Evolutionary conservation across 352 stramenopile species (phyloP).

Genomic region (Globisporangium spinosum): DNA sequence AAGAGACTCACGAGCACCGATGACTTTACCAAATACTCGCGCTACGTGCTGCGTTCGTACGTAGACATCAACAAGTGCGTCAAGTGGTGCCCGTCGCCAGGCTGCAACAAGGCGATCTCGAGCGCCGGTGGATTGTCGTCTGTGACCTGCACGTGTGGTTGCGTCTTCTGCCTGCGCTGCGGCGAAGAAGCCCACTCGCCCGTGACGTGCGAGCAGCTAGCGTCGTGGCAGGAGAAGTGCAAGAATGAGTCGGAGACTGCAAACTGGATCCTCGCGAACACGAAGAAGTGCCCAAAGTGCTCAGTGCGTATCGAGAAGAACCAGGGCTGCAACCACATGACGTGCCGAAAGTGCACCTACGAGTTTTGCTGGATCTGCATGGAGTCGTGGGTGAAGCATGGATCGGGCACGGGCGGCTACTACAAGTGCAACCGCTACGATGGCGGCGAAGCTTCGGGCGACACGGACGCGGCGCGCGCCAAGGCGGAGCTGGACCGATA

Average conservation of each 20-base stretch:
- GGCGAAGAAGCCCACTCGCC: slow-evolving; percentile 96
- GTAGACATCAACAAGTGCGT: slow-evolving; percentile 97
- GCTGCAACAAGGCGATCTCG: slow-evolving; percentile 94
- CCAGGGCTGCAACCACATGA: slow-evolving; percentile 99
- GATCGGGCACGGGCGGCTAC: slow-evolving; percentile 95
- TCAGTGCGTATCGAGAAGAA: slow-evolving; percentile 99
- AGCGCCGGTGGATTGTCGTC: slow-evolving; percentile 75
- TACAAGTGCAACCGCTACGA: slow-evolving; percentile 99
- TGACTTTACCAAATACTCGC: slow-evolving; percentile 88
- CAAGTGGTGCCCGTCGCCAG: slow-evolving; percentile 95
- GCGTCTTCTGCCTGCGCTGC: slow-evolving; percentile 91
- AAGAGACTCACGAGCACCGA: slow-evolving; percentile 57
- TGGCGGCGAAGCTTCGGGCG: slow-evolving; percentile 34
- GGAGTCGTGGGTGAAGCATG: slow-evolving; percentile 95
- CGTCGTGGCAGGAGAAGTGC: slow-evolving; percentile 96
- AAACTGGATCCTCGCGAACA: slow-evolving; percentile 99
- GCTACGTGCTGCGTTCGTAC: slow-evolving; percentile 94
- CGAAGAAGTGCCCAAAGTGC: slow-evolving; percentile 99
- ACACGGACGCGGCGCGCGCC: slow-evolving; percentile 89
- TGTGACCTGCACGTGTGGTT: slow-evolving; percentile 82
- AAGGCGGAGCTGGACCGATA: slow-evolving; percentile 98
- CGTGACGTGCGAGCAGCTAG: slow-evolving; percentile 90
- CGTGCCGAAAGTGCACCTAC: slow-evolving; percentile 88
- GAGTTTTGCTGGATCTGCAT: slow-evolving; percentile 99
- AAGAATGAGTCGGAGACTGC: slow-evolving; percentile 97